Evolutionary conservation across 805 yeast genomes (phyloP), one percentile per base, ranked within the genome.

Genomic region (Candida krabiensis): DNA sequence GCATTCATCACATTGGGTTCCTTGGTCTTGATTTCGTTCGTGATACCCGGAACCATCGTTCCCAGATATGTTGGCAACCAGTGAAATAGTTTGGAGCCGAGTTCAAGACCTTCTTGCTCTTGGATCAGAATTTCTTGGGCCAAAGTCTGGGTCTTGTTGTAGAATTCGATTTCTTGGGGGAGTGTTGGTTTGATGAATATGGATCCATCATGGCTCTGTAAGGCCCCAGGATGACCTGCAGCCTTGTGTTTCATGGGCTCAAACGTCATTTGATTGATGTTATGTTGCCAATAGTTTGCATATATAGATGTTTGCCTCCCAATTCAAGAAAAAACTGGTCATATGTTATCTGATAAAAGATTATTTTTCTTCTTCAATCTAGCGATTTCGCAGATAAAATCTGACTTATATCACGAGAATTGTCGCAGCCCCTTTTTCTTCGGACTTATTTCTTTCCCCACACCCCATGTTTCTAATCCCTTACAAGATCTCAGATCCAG

Each of bases 171-270:
- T 60, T 91, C 99, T 47, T 77, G 79, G 18, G 60, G 61, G 0
- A 64, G 56, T 0, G 90, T 69, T 0, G 82, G 80, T 60, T 93
- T 91, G 39, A 86, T 76, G 48, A 90, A 83, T 12, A 91, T 64
- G 6, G 77, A 62, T 0, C 89, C 95, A 28, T 75, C 76, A 5
- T 60, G 71, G 45, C 79, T 79, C 9, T 77, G 74, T 37, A 87
- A 50, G 3, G 84, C 75, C 0, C 96, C 98, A 5, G 72, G 86
- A 54, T 91, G 99, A 5, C 99, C 99, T 0, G 97, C 98, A 3
- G 93, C 98, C 61, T 80, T 84, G 54, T 85, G 86, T 52, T 66
- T 47, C 55, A 67, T 38, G 56, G 70, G 59, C 62, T 61, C 40
- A 24, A 56, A 42, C 8, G 54, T 31, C 60, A 55, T 57, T 23